Evolutionary conservation across 2,329 filamentous ascomycete species (phyloP).

Genomic region (Cladophialophora exuberans): DNA sequence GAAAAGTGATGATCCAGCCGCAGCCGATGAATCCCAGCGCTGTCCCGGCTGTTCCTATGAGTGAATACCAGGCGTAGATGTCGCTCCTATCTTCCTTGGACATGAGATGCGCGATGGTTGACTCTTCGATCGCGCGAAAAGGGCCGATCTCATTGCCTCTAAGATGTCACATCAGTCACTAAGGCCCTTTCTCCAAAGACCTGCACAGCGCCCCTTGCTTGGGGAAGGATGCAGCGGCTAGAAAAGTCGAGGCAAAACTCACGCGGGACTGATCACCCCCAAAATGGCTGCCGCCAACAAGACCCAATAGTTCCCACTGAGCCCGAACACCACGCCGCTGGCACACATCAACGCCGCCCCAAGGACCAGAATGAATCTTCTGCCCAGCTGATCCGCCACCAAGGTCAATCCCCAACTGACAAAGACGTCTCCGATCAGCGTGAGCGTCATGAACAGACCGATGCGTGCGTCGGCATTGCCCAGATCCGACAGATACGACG

Average conservation of each 20-base stretch:
- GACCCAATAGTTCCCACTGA: slow-evolving; percentile 59
- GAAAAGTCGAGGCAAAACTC: slow-evolving; percentile 33
- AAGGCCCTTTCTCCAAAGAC: too few species aligned
- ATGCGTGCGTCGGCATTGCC: slow-evolving; percentile 61
- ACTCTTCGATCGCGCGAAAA: slow-evolving; percentile 65
- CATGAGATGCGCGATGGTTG: slow-evolving; percentile 37
- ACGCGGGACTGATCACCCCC: slow-evolving; percentile 61
- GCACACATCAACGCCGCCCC: slow-evolving; percentile 60
- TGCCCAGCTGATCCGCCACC: slow-evolving; percentile 61
- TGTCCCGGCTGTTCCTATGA: slow-evolving; percentile 57
- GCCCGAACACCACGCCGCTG: slow-evolving; percentile 60
- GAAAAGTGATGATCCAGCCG: slow-evolving; percentile 55
- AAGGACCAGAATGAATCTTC: slow-evolving; percentile 55
- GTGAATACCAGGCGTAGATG: slow-evolving; percentile 44
- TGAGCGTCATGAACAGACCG: slow-evolving; percentile 68
- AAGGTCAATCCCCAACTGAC: slow-evolving; percentile 62
- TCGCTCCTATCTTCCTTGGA: slow-evolving; percentile 23
- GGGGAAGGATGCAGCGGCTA: not conserved
- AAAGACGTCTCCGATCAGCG: slow-evolving; percentile 63
- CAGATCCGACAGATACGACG: slow-evolving; percentile 62
- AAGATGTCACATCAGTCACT: not conserved
- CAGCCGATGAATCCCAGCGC: slow-evolving; percentile 57
- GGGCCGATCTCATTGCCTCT: slow-evolving; percentile 67
- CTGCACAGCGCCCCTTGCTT: too few species aligned
- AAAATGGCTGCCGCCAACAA: slow-evolving; percentile 60